These are phyloP conservation scores for Cantharellus cinnabarinus DNA, from an alignment of 768 basidiomycete species.

Conservation along the genomic window DNA sequence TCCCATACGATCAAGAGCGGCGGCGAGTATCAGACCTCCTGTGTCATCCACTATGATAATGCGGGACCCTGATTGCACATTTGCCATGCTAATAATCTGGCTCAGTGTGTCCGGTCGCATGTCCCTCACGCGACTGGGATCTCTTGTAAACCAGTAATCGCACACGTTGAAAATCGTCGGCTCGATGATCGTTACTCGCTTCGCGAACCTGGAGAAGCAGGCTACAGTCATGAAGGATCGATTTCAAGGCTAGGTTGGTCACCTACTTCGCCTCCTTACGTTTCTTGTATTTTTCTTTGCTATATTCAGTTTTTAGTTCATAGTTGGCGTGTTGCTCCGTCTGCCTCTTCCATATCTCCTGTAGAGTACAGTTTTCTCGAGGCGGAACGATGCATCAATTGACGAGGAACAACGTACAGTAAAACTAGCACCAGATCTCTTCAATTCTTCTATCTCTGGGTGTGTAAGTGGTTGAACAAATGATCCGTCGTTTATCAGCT, in stretches of 20 bases:
- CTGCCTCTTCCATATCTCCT: constrained; percentile 92
- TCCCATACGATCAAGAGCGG: constrained; percentile 70
- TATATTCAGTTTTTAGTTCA: constrained; percentile 89
- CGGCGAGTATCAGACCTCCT: constrained; percentile 71
- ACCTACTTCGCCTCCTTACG: constrained; percentile 88
- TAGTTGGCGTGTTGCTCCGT: constrained; percentile 86
- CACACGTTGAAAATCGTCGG: constrained; percentile 76
- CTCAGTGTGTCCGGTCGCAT: constrained; percentile 75
- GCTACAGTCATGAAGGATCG: neutral
- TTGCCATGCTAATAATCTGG: constrained; percentile 69
- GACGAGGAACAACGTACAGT: constrained; percentile 26
- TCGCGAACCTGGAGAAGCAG: constrained; percentile 44
- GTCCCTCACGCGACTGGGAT: constrained; percentile 57
- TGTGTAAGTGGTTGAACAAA: constrained; percentile 66
- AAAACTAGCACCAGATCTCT: constrained; percentile 62
- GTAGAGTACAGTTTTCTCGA: constrained; percentile 3
- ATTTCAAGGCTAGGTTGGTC: neutral
- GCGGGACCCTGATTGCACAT: constrained; percentile 67
- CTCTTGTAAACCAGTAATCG: constrained; percentile 75
- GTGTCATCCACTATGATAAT: constrained; percentile 84
- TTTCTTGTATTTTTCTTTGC: constrained; percentile 95
- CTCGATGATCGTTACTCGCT: constrained; percentile 68
- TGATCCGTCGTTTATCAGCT: constrained; percentile 76
- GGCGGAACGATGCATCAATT: neutral
- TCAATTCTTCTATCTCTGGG: constrained; percentile 67